Conservation (phyloP, 257 asterid genomes). For the Nicotiana knightiana region DNA sequence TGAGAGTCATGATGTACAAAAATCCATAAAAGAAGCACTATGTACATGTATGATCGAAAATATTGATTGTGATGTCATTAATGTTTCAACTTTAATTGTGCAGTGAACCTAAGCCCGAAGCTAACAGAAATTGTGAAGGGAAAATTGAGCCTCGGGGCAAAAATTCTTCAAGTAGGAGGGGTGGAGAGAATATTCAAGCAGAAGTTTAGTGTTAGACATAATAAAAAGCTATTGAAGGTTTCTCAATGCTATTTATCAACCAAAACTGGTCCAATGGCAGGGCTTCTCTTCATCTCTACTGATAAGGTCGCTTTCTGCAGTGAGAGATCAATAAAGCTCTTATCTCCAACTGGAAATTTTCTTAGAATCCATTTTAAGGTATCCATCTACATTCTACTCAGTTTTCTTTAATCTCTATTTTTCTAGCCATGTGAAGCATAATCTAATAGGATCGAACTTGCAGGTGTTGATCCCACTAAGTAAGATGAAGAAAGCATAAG, state of each 20-base stretch:
- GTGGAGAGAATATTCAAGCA: slow-evolving; percentile 17
- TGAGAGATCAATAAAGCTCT: slow-evolving; percentile 15
- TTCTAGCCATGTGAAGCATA: background rate
- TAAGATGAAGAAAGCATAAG: slow-evolving; percentile 25
- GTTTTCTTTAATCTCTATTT: background rate
- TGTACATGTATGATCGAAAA: background rate
- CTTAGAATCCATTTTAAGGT: slow-evolving; percentile 14
- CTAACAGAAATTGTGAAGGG: slow-evolving; percentile 40
- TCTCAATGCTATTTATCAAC: slow-evolving; percentile 22
- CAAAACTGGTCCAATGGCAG: slow-evolving; percentile 19
- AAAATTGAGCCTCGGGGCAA: slow-evolving; percentile 43
- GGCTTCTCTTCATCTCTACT: slow-evolving; percentile 20
- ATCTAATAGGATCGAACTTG: background rate
- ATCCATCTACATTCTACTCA: background rate
- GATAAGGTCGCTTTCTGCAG: slow-evolving; percentile 19
- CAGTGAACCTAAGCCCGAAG: slow-evolving; percentile 42
- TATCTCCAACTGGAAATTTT: slow-evolving; percentile 14
- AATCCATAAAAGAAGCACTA: background rate
- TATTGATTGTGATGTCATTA: background rate
- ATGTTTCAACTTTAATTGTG: background rate
- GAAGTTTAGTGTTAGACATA: slow-evolving; percentile 6
- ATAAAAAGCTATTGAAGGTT: slow-evolving; percentile 17
- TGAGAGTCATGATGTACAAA: background rate
- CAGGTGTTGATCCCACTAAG: slow-evolving; percentile 33
- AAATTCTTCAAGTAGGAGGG: slow-evolving; percentile 15